Percentiles rank a stretch among this genome's conserved stretches.
These are phyloP conservation scores for Clarireedia sp. DNA, from an alignment of 2,329 filamentous ascomycete species.

Conservation along the genomic window DNA sequence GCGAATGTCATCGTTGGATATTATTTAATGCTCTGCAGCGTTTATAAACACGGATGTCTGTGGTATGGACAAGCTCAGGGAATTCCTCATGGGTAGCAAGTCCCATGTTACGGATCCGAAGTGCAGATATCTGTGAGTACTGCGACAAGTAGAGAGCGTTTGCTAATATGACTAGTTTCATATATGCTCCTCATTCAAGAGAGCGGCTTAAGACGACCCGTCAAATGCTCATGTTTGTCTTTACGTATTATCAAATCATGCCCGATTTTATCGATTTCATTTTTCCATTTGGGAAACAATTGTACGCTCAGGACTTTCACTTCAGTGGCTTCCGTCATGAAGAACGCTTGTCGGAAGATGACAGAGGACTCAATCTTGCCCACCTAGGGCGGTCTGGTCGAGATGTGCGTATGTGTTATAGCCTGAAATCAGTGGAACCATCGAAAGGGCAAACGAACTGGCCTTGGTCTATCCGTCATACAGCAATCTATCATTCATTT, in stretches of 20 bases:
- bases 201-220: slow-evolving; percentile 12
- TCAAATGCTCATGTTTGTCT: slow-evolving; percentile 17
- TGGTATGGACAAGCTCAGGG: slow-evolving; percentile 9
- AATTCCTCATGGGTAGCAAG: not conserved
- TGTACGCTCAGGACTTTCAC: slow-evolving; percentile 29
- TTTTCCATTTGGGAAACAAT: slow-evolving; percentile 31
- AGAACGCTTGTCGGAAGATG: slow-evolving; percentile 13
- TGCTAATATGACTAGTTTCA: slow-evolving; percentile 15
- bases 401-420: slow-evolving; percentile 34
- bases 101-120: slow-evolving; percentile 12
- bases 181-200: slow-evolving; percentile 19
- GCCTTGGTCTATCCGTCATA: slow-evolving; percentile 33
- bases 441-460: slow-evolving; percentile 13
- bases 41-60: slow-evolving; percentile 7
- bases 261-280: slow-evolving; percentile 33
- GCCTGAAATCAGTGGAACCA: slow-evolving; percentile 31
- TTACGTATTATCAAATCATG: slow-evolving; percentile 31
- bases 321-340: slow-evolving; percentile 32
- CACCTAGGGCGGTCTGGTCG: slow-evolving; percentile 31
- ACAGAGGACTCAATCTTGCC: slow-evolving; percentile 17
- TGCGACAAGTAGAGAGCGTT: not conserved
- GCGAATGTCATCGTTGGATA: not conserved
- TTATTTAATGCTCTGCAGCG: not conserved
- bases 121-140: slow-evolving; percentile 21
- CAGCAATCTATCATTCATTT: slow-evolving; percentile 33